Conservation (phyloP, 805 yeast species). For the Cyberlindnera meyerae region DNA sequence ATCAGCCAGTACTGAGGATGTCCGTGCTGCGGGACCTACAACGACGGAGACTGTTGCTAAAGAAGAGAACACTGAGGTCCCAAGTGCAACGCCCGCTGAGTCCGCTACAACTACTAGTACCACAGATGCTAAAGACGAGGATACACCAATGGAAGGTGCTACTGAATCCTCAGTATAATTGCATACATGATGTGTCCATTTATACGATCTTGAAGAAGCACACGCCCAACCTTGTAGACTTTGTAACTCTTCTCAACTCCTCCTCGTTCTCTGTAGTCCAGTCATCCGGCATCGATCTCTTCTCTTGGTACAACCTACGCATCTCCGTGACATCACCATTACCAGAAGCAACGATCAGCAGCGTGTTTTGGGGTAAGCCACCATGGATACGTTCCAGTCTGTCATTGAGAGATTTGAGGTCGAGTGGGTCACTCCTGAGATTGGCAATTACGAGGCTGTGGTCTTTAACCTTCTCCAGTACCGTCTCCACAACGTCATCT, state of each 20-base stretch:
- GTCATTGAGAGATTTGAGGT: conserved; percentile 30
- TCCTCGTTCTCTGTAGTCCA: conserved; percentile 51
- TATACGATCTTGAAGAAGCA: conserved; percentile 44
- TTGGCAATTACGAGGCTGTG: conserved; percentile 48
- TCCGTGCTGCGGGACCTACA: too few species aligned
- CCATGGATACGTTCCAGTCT: conserved; percentile 46
- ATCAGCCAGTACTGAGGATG: too few species aligned
- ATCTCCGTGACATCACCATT: conserved; percentile 52
- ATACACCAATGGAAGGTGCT: too few species aligned
- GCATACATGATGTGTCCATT: neutral
- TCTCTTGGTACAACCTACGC: conserved; percentile 39
- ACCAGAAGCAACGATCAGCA: conserved; percentile 58
- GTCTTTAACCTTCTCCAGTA: conserved; percentile 19
- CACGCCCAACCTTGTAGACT: conserved; percentile 55
- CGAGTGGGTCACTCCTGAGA: conserved; percentile 40
- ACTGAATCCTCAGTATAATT: too few species aligned
- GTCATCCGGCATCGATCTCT: conserved; percentile 37
- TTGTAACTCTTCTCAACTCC: conserved; percentile 42
- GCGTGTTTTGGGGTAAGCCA: conserved; percentile 51
- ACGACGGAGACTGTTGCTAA: too few species aligned
- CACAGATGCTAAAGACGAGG: too few species aligned
- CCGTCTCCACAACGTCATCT: conserved; percentile 47
- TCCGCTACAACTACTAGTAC: too few species aligned
- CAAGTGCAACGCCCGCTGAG: too few species aligned
- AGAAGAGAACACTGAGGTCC: too few species aligned